Conservation (phyloP, 768 basidiomycete genomes). For the Psilocybe azurescens region DNA sequence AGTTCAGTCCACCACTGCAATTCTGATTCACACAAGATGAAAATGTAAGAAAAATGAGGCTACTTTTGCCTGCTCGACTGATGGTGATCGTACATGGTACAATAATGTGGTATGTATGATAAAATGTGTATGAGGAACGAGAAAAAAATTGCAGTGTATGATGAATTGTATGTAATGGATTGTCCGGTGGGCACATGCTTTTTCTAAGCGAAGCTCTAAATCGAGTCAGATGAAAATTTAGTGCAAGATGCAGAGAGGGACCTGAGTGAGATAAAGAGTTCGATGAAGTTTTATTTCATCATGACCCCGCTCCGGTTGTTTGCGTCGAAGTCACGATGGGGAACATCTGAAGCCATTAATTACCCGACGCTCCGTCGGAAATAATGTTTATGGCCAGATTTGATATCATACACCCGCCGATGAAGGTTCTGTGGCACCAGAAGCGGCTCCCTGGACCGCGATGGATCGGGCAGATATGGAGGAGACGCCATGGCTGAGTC, state of each 20-base stretch:
- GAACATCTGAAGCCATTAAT: too few relatives aligned
- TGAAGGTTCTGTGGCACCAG: slow-evolving; percentile 13
- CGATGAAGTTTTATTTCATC: too few relatives aligned
- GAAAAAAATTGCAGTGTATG: not conserved
- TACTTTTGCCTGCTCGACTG: not conserved
- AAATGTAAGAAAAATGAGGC: not conserved
- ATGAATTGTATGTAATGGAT: not conserved
- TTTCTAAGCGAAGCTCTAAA: not conserved
- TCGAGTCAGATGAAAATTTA: slow-evolving; percentile 2
- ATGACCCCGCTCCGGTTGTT: too few relatives aligned
- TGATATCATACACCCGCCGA: slow-evolving; percentile 18
- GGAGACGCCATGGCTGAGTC: slow-evolving; percentile 14
- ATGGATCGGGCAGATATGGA: not conserved
- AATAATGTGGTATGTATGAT: too few relatives aligned
- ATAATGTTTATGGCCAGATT: slow-evolving; percentile 9
- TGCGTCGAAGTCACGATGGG: too few relatives aligned
- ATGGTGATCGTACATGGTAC: not conserved
- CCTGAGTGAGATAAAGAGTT: not conserved
- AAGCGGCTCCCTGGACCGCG: too few relatives aligned
- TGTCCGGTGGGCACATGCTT: not conserved
- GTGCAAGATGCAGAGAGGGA: too few relatives aligned
- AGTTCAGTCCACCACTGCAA: too few relatives aligned
- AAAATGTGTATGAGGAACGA: not conserved
- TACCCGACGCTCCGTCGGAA: slow-evolving; percentile 19
- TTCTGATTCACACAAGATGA: too few relatives aligned